Evolutionary conservation across 2,329 filamentous ascomycete genomes (phyloP).

Genomic region (Colletotrichum gloeosporioides): DNA sequence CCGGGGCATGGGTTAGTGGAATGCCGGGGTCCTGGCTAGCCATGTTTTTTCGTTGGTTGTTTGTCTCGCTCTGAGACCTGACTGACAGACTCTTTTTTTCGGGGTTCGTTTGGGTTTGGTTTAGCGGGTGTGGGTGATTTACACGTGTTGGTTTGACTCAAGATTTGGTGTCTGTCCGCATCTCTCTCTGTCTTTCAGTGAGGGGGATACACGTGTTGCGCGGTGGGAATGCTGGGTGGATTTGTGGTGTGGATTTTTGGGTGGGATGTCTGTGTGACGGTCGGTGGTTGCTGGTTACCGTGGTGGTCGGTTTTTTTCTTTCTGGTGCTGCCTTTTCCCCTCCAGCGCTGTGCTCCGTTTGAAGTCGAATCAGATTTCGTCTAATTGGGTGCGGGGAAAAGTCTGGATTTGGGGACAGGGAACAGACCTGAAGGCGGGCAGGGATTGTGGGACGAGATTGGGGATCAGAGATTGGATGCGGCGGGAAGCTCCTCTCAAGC

Average conservation of each 20-base stretch:
- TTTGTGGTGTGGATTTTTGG: not conserved
- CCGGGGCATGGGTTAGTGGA: conserved; percentile 53
- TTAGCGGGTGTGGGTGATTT: not conserved
- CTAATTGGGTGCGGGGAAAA: conserved; percentile 13
- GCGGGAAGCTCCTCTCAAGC: not conserved
- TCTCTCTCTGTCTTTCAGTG: not conserved
- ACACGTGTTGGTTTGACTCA: not conserved
- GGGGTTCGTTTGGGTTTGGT: not conserved
- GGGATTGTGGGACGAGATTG: not conserved
- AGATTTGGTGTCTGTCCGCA: not conserved
- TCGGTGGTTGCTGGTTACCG: not conserved
- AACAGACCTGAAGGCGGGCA: not conserved
- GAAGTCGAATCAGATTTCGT: not conserved
- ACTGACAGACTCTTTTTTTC: not conserved
- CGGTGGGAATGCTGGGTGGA: not conserved
- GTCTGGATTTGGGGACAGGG: not conserved
- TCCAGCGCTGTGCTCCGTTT: not conserved
- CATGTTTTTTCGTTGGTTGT: conserved; percentile 34
- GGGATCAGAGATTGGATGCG: not conserved
- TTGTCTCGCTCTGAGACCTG: not conserved
- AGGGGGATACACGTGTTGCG: not conserved
- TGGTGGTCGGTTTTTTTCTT: not conserved
- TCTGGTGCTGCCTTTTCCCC: not conserved
- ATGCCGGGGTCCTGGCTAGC: conserved; percentile 55
- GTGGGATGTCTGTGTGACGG: not conserved